These are phyloP conservation scores for Neostapfia colusana DNA, from an alignment of 176 grass and related monocot genomes.

Conservation along the genomic window DNA sequence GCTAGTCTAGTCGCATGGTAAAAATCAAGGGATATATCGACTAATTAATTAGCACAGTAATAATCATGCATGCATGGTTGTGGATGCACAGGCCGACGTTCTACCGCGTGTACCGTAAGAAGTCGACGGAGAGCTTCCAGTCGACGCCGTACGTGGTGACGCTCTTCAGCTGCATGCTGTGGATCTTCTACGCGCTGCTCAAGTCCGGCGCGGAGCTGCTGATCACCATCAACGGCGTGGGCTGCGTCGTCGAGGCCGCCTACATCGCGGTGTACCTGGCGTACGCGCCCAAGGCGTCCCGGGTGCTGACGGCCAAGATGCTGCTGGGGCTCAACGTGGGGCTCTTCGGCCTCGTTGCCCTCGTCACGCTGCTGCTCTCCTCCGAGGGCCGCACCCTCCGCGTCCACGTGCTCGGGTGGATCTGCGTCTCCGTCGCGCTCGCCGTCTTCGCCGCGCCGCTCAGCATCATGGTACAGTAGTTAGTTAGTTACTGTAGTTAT, in stretches of 20 bases:
- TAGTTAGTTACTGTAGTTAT: too few relatives aligned
- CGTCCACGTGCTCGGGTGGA: constrained; percentile 68
- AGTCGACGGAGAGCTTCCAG: constrained; percentile 84
- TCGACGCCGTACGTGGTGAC: constrained; percentile 85
- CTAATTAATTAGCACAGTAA: too few relatives aligned
- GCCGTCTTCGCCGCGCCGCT: constrained; percentile 84
- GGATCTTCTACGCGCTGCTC: constrained; percentile 80
- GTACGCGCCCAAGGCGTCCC: constrained; percentile 59
- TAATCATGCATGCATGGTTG: too few relatives aligned
- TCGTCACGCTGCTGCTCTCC: constrained; percentile 58
- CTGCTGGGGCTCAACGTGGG: constrained; percentile 68
- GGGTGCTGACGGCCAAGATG: constrained; percentile 58
- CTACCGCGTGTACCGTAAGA: constrained; percentile 81
- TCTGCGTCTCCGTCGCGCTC: constrained; percentile 69
- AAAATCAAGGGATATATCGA: too few relatives aligned
- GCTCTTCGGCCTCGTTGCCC: constrained; percentile 59
- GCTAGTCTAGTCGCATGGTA: not conserved
- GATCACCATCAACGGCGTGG: constrained; percentile 74
- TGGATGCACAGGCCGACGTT: constrained; percentile 70
- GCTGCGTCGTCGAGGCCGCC: constrained; percentile 58
- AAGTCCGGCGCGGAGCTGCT: constrained; percentile 68
- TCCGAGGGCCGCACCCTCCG: constrained; percentile 35
- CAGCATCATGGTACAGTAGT: constrained; percentile 72
- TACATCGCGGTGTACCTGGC: constrained; percentile 70
- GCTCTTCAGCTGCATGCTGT: constrained; percentile 84